Percentiles rank a stretch among this genome's conserved stretches.
phyloP scores from a whole-genome alignment of 2,329 filamentous ascomycete genomes.

The Trichoderma cornu-damae region DNA sequence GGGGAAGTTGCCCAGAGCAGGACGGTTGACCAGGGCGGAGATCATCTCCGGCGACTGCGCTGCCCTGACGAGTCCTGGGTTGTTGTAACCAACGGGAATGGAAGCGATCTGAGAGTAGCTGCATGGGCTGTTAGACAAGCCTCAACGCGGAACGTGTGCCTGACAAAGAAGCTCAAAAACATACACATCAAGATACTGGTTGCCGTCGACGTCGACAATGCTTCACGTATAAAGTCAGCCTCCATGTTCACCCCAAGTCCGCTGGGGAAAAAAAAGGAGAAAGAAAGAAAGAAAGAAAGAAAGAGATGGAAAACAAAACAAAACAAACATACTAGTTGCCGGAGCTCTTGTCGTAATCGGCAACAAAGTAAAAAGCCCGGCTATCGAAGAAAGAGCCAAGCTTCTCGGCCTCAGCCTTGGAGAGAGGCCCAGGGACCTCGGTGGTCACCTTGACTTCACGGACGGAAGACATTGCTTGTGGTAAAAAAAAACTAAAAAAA shows the following conservation, averaged over 20 bases:
- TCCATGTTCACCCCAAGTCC: background rate
- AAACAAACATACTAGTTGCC: conserved; percentile 42
- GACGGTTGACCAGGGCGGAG: conserved; percentile 69
- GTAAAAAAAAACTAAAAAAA: too few relatives aligned
- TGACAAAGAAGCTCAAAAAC: conserved; percentile 20
- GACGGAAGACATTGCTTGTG: conserved; percentile 30
- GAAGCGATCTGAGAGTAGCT: conserved; percentile 78
- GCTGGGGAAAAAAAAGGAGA: too few relatives aligned
- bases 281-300: too few relatives aligned
- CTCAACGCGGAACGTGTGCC: background rate
- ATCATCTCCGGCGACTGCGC: conserved; percentile 67
- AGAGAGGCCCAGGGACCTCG: conserved; percentile 38
- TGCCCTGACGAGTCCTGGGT: conserved; percentile 60
- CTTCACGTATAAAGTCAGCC: conserved; percentile 21
- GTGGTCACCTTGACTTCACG: conserved; percentile 33
- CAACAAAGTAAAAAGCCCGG: conserved; percentile 48
- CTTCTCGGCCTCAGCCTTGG: conserved; percentile 37
- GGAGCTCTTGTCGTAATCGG: conserved; percentile 47
- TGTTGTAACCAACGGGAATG: conserved; percentile 80
- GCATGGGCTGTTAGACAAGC: background rate
- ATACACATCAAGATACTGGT: conserved; percentile 46
- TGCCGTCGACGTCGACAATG: conserved; percentile 47
- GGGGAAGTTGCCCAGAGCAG: conserved; percentile 76
- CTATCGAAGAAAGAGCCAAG: conserved; percentile 48
- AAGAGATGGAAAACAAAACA: too few relatives aligned